A percentile compares a stretch with the other conserved stretches of the same genome.
Evolutionary conservation across 805 yeast genomes (phyloP).

Genomic region (Debaryomyces prosopidis): DNA sequence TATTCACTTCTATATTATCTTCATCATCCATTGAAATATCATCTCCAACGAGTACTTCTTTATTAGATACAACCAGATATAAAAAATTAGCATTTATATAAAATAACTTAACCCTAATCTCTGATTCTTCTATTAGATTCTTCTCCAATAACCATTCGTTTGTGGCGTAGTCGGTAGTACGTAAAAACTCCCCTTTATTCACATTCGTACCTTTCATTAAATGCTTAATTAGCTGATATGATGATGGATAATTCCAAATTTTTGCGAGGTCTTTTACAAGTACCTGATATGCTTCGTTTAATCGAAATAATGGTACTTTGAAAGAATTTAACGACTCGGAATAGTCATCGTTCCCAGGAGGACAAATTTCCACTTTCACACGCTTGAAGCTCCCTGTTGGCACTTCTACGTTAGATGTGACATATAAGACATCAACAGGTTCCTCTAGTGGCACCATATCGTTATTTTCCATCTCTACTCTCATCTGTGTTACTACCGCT

Average conservation of each 20-base stretch:
- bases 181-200: slow-evolving; percentile 16
- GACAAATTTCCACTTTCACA: slow-evolving; percentile 3
- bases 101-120: slow-evolving; percentile 20
- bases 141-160: slow-evolving; percentile 22
- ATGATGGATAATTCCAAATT: slow-evolving; percentile 42
- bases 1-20: slow-evolving; percentile 1
- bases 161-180: slow-evolving; percentile 14
- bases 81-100: slow-evolving; percentile 26
- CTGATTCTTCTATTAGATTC: slow-evolving; percentile 18
- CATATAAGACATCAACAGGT: neutral
- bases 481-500: too few species aligned
- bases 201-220: slow-evolving; percentile 22
- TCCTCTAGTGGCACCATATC: neutral
- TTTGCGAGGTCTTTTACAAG: slow-evolving; percentile 31
- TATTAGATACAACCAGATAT: slow-evolving; percentile 20
- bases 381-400: neutral
- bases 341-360: slow-evolving; percentile 4
- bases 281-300: slow-evolving; percentile 18
- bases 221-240: slow-evolving; percentile 38
- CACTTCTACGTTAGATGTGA: neutral
- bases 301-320: slow-evolving; percentile 16
- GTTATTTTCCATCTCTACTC: too few species aligned
- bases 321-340: neutral
- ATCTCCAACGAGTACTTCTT: slow-evolving; percentile 14
- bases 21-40: slow-evolving; percentile 9